Evolutionary conservation across 495 filamentous ascomycete genomes (phyloP).

Genomic region (Talaromyces borbonicus): DNA sequence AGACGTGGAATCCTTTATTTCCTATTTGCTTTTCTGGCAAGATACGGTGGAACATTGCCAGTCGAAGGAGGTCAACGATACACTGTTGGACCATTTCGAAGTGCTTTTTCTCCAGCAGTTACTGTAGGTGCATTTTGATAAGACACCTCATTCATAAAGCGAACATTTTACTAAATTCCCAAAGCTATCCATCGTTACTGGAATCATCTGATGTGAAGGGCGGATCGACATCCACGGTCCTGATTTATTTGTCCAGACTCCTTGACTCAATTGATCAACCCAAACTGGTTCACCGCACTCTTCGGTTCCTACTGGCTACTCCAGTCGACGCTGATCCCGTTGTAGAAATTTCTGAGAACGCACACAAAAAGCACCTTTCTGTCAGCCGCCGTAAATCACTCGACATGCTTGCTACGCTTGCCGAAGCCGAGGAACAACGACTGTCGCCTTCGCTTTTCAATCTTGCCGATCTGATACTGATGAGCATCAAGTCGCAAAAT

Average conservation of each 20-base stretch:
- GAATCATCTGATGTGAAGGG: constrained; percentile 96
- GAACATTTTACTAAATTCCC: constrained; percentile 9
- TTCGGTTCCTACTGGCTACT: constrained; percentile 84
- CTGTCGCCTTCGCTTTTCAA: constrained; percentile 86
- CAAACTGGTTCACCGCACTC: constrained; percentile 82
- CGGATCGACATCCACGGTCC: constrained; percentile 87
- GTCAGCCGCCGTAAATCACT: constrained; percentile 74
- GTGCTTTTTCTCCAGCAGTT: constrained; percentile 93
- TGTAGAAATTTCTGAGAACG: constrained; percentile 20
- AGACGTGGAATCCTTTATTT: constrained; percentile 86
- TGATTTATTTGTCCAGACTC: constrained; percentile 87
- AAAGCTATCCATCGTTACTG: constrained; percentile 73
- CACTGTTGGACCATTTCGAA: constrained; percentile 91
- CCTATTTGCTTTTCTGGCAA: constrained; percentile 94
- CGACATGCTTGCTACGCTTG: constrained; percentile 69
- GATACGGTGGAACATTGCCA: constrained; percentile 93
- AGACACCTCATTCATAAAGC: constrained; percentile 1
- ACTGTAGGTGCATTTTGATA: constrained; percentile 47
- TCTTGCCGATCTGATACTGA: constrained; percentile 78
- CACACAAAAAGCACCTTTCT: constrained; percentile 43
- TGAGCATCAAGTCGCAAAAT: constrained; percentile 74
- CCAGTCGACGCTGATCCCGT: constrained; percentile 33
- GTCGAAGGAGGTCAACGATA: constrained; percentile 83
- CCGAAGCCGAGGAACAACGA: constrained; percentile 49
- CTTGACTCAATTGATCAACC: constrained; percentile 84